Evolutionary conservation across 2,329 filamentous ascomycete species (phyloP), one percentile per base, ranked within the genome.

Genomic region (Truncatella angustata): DNA sequence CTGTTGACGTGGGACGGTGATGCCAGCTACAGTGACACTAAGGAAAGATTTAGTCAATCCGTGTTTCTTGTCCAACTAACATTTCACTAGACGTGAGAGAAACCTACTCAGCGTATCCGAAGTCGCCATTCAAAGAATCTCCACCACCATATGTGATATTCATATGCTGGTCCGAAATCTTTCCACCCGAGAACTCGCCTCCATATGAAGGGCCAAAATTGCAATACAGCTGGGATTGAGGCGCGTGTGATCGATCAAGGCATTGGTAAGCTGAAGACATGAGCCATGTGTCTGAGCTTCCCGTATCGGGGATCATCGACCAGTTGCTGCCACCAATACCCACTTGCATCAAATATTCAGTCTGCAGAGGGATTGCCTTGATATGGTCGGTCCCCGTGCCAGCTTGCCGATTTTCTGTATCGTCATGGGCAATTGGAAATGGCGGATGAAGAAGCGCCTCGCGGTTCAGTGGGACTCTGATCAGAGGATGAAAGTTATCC

Each of bases 211-310:
- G 61, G 2, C 66, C 65, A 26, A 69, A 65, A 12, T 56, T 53
- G 55, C 66, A 70, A 6, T 55, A 37, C 18, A 53, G 45, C n/a
- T 59, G 46, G 7, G 50, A 26, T 30, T 60, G 58, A n/a, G 43
- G 45, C 4, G 57, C 51, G 28, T 56, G 53, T 23, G 47, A 56
- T 4, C 56, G 56, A 50, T 66, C 58, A 18, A 66, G 47, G 42
- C 66, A 69, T 39, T 56, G 49, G 53, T 65, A 67, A 4, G 55
- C 58, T 4, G 58, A 54, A 16, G 56, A 58, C 37, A 61, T 58
- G 18, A 67, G 58, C 64, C 64, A 69, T 18, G 62, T 68, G 49
- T 69, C 60, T 46, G 60, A 63, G 54, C 63, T 64, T 12, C 63
- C 63, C 4, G 65, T 66, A 54, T 69, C 65, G 32, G 64, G 58